Base-by-base conservation (phyloP, 2,329 filamentous ascomycete genomes). In the Capronia coronata region DNA sequence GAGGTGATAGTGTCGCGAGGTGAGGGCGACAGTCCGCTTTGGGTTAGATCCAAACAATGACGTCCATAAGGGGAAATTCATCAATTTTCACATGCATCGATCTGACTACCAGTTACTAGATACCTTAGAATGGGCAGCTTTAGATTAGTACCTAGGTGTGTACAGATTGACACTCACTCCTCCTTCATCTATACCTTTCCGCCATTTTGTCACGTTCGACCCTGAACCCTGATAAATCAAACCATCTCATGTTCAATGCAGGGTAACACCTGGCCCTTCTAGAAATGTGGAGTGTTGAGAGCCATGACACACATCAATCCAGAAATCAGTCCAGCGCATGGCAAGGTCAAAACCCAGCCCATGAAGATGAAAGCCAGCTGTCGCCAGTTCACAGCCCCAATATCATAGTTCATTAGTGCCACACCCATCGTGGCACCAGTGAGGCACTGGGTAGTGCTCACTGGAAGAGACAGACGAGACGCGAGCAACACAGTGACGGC, bases 391-490 rank as follows among this genome's bases (percentile, higher is more conserved):
- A 88, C 80, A 1, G 85, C 83, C 69, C 79, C 83, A 51, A 79
- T 55, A 19, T 76, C 80, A 25, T 83, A 83, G 63, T 87, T 86
- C 74, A 83, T 87, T 14, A 88, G 78, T 13, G 44, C 52, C 10
- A 55, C 52, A 39, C 52, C 52, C 13, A 55, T 49, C 5, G 52
- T 84, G 41, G 88, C 85, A 52, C 85, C 85, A 9, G 84, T 87
- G 66, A 89, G 87, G 66, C 84, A 88, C 83, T 83, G 83, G n/a
- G 80, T 82, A 2, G 83, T 89, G 0, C 84, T 87, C 23, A 88
- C 84, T 29, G 85, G 84, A 0, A 88, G 80, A 1, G 43, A 79
- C 72, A 76, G 86, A 63, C 86, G 83, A 0, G 83, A 86, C 72
- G 86, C 86, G 64, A 88, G 68, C 23, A 88, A 76, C 51, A 88